Conservation (phyloP, 371 early-diverging fungal genomes). For the Haplosporangium sp. region DNA sequence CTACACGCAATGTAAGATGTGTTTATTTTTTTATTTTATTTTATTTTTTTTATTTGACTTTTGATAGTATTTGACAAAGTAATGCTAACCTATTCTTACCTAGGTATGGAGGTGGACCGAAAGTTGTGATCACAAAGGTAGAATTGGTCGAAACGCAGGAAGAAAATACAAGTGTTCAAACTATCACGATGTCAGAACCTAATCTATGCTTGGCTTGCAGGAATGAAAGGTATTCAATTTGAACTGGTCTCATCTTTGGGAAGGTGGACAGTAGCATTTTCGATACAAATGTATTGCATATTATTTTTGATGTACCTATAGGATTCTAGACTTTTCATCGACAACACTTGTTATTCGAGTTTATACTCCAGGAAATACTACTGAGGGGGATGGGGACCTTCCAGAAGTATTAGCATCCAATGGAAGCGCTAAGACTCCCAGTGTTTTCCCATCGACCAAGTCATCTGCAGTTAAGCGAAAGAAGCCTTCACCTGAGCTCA, state of each 20-base stretch:
- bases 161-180: not conserved
- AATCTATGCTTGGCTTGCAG: conserved; percentile 26
- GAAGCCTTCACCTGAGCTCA: not conserved
- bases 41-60: no score
- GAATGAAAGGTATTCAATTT: conserved; percentile 16
- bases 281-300: no score
- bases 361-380: conserved; percentile 10
- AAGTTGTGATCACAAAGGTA: conserved; percentile 8
- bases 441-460: not conserved
- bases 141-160: not conserved
- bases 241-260: not conserved
- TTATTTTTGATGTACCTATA: not conserved
- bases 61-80: not conserved
- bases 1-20: conserved; percentile 31
- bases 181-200: conserved; percentile 9
- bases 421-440: not conserved
- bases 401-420: not conserved
- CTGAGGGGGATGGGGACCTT: not conserved
- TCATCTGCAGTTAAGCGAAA: conserved; percentile 16
- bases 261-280: no score
- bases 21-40: not conserved
- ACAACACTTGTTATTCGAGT: conserved; percentile 30
- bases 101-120: conserved; percentile 43
- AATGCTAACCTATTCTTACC: not conserved
- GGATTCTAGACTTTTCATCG: conserved; percentile 31